These are phyloP conservation scores for Exophiala mesophila DNA, from an alignment of 2,329 filamentous ascomycete genomes.

Conservation along the genomic window DNA sequence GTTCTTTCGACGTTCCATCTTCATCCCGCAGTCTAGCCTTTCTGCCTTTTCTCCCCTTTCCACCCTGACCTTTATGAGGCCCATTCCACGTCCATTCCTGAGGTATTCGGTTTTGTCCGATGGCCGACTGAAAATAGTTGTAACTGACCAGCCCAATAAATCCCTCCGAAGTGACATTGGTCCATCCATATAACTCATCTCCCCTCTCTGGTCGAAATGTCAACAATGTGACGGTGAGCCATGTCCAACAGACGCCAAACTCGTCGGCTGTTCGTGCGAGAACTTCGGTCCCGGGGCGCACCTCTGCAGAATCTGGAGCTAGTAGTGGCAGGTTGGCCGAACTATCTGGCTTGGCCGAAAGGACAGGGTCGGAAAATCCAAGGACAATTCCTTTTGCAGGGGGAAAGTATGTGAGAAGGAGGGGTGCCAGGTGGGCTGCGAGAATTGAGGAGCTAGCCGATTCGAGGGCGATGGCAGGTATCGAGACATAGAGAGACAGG, in stretches of 20 bases:
- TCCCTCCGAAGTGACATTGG: conserved; percentile 69
- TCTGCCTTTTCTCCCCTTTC: conserved; percentile 26
- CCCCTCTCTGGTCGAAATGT: conserved; percentile 73
- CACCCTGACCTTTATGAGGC: conserved; percentile 37
- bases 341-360: conserved; percentile 28
- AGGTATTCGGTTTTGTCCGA: conserved; percentile 72
- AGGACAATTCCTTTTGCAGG: conserved; percentile 50
- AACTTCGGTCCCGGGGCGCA: conserved; percentile 33
- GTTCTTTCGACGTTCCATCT: conserved; percentile 32
- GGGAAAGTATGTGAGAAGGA: conserved; percentile 60
- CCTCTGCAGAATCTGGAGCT: conserved; percentile 19
- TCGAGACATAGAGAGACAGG: conserved; percentile 57
- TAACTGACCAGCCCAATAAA: conserved; percentile 86
- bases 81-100: conserved; percentile 74
- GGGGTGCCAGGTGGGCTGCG: conserved; percentile 57
- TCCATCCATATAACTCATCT: conserved; percentile 69
- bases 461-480: conserved; percentile 52
- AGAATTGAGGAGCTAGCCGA: conserved; percentile 54
- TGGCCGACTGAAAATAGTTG: conserved; percentile 86
- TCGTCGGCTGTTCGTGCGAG: conserved; percentile 59
- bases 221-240: conserved; percentile 82
- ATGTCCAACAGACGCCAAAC: conserved; percentile 79
- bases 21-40: conserved; percentile 32
- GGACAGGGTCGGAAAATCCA: conserved; percentile 24
- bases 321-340: conserved; percentile 37